phyloP scores from a whole-genome alignment of 805 yeast genomes.

The Candida ortonii region DNA sequence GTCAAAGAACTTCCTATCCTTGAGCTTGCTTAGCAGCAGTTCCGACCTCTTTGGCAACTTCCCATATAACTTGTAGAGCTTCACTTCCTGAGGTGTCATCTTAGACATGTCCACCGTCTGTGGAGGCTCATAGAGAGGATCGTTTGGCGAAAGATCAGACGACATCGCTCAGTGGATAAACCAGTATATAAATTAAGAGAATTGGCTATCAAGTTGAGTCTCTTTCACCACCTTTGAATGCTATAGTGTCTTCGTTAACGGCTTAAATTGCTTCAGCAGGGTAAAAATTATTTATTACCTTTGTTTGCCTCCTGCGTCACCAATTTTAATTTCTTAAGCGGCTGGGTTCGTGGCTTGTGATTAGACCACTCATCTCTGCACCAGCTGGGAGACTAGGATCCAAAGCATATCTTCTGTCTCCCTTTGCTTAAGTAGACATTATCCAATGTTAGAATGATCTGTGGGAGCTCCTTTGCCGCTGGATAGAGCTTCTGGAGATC shows the following conservation, averaged over 20 bases:
- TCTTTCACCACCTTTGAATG: neutral
- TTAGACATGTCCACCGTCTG: slow-evolving; percentile 47
- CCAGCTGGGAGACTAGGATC: neutral
- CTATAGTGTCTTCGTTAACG: neutral
- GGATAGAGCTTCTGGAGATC: too few relatives aligned
- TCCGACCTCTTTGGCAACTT: slow-evolving; percentile 80
- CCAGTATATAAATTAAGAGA: neutral
- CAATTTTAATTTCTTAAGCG: slow-evolving; percentile 11
- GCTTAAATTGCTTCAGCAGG: slow-evolving; percentile 1
- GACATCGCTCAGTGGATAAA: slow-evolving; percentile 9
- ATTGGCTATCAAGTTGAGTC: neutral
- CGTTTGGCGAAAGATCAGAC: slow-evolving; percentile 34
- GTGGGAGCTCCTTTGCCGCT: neutral
- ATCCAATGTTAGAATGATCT: neutral
- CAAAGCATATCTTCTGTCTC: neutral
- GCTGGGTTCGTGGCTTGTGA: slow-evolving; percentile 8
- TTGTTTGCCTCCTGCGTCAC: slow-evolving; percentile 1
- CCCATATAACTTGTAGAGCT: slow-evolving; percentile 77
- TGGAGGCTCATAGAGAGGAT: slow-evolving; percentile 47
- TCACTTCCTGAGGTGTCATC: slow-evolving; percentile 74
- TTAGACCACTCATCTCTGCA: slow-evolving; percentile 6
- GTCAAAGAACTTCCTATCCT: slow-evolving; percentile 89
- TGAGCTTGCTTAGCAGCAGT: slow-evolving; percentile 67
- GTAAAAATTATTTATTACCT: neutral
- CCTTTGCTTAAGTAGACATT: neutral